Base-by-base conservation (phyloP, 768 basidiomycete species). In the Mrakia blollopis region DNA sequence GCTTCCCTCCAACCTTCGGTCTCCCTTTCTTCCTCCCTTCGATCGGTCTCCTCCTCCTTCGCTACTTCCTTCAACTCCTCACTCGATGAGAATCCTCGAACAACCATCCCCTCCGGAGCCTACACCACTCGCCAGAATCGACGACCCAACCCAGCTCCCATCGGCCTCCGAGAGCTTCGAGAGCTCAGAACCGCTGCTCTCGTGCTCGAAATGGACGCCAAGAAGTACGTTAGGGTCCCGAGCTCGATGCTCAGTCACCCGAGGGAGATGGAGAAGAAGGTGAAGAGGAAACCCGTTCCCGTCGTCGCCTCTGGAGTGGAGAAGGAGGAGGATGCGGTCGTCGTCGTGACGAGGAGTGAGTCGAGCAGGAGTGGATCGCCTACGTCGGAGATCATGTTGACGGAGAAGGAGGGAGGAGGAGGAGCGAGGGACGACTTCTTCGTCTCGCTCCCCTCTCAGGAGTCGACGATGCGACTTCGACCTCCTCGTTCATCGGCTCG, bases 271-370 rank as follows among this genome's bases (percentile, higher is more conserved):
- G 47, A 72, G 54, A 72, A 52, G 54, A 52, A 54, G 52, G 16
- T 72, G 30, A 72, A 60, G 71, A 30, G 71, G 52, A 72, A 72
- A 23, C 71, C 71, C 0, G 71, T 72, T 23, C 71, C 71, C 21
- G 41, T 28, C n/a, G n/a, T n/a, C n/a, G n/a, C n/a, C n/a, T n/a
- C n/a, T 37, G 67, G 35, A 28, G 67, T 25, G 9, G n/a, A 25
- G n/a, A n/a, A n/a, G 1, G 41, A 23, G n/a, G 41, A 47, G 41
- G 67, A 57, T 21, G 5, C 18, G 57, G 57, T 57, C n/a, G 25
- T n/a, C n/a, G 28, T 57, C 25, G 23, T 18, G 57, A 25, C 25
- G 54, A 47, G 25, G 25, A 57, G 57, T 10, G 28, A 57, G n/a
- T 28, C 57, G 57, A 28, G 57, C 14, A n/a, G 25, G 57, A 44